Evolutionary conservation across 768 basidiomycete genomes (phyloP).

Genomic region (Kwoniella bestiolae): DNA sequence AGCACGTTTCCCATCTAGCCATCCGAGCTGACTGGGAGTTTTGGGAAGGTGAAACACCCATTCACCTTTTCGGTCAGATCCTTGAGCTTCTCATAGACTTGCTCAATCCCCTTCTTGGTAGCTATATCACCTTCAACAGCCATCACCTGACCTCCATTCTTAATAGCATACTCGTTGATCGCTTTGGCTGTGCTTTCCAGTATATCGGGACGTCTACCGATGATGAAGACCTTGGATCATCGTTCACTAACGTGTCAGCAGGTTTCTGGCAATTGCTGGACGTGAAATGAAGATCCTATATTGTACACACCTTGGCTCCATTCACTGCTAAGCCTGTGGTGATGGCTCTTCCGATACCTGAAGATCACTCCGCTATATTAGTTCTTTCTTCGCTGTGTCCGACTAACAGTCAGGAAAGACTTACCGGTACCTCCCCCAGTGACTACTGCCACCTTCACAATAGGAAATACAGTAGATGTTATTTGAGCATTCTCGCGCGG

Average conservation of each 20-base stretch:
- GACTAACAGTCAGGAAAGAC: background rate
- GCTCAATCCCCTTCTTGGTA: slow-evolving; percentile 43
- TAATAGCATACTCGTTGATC: slow-evolving; percentile 41
- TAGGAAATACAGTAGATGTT: background rate
- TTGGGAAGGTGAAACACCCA: background rate
- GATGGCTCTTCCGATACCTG: slow-evolving; percentile 54
- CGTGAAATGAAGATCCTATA: too few relatives aligned
- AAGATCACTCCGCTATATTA: too few relatives aligned
- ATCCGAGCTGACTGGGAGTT: background rate
- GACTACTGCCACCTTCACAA: slow-evolving; percentile 40
- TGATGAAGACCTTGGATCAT: slow-evolving; percentile 51
- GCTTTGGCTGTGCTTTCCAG: slow-evolving; percentile 43
- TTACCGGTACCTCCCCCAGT: slow-evolving; percentile 52
- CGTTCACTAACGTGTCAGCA: too few relatives aligned
- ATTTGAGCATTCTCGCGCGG: too few relatives aligned
- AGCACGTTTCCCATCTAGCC: too few relatives aligned
- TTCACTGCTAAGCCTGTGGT: slow-evolving; percentile 50
- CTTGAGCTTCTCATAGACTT: slow-evolving; percentile 32
- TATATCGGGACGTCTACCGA: slow-evolving; percentile 45
- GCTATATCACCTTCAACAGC: slow-evolving; percentile 48
- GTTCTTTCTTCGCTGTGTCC: too few relatives aligned
- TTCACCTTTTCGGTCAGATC: slow-evolving; percentile 39
- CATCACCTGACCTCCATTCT: slow-evolving; percentile 36
- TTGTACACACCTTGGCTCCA: slow-evolving; percentile 43
- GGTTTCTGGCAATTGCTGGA: too few relatives aligned